These are phyloP conservation scores for Coemansia sp. DNA, from an alignment of 192 early-diverging fungal genomes.

Conservation along the genomic window DNA sequence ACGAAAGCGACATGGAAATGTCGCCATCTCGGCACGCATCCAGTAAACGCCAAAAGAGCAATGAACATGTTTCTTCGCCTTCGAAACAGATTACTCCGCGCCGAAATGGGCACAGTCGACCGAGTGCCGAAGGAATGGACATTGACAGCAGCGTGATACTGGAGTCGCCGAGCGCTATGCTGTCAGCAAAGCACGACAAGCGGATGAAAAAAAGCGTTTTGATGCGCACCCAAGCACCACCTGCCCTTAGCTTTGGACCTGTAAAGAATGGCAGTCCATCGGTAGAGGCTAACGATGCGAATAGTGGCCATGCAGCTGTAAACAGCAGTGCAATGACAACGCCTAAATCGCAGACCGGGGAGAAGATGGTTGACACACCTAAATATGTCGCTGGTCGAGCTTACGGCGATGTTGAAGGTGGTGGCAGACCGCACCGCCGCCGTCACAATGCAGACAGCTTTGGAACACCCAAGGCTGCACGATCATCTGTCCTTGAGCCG, in stretches of 20 bases:
- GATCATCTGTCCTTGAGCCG: slow-evolving; percentile 3
- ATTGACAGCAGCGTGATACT: slow-evolving; percentile 21
- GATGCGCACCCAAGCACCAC: slow-evolving; percentile 14
- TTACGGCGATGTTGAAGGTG: slow-evolving; percentile 42
- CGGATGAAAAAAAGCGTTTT: slow-evolving; percentile 13
- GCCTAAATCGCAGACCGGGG: slow-evolving; percentile 30
- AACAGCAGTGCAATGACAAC: slow-evolving; percentile 24
- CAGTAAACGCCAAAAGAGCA: slow-evolving; percentile 24
- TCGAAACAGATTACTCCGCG: background rate
- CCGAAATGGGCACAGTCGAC: background rate
- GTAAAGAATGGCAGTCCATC: background rate
- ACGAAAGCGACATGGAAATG: slow-evolving; percentile 31
- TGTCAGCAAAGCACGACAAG: slow-evolving; percentile 39
- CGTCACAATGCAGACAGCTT: slow-evolving; percentile 15
- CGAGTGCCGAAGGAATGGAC: slow-evolving; percentile 6
- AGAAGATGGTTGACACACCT: slow-evolving; percentile 8
- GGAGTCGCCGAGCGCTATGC: slow-evolving; percentile 36
- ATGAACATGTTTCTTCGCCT: background rate
- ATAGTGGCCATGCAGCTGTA: background rate
- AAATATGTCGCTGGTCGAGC: slow-evolving; percentile 32
- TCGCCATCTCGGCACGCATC: slow-evolving; percentile 39
- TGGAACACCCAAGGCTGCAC: slow-evolving; percentile 21
- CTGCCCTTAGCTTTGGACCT: slow-evolving; percentile 12
- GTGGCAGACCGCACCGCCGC: slow-evolving; percentile 44
- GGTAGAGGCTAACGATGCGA: background rate